phyloP scores from a whole-genome alignment of 2,329 filamentous ascomycete genomes.

The Scytalidium sp. region DNA sequence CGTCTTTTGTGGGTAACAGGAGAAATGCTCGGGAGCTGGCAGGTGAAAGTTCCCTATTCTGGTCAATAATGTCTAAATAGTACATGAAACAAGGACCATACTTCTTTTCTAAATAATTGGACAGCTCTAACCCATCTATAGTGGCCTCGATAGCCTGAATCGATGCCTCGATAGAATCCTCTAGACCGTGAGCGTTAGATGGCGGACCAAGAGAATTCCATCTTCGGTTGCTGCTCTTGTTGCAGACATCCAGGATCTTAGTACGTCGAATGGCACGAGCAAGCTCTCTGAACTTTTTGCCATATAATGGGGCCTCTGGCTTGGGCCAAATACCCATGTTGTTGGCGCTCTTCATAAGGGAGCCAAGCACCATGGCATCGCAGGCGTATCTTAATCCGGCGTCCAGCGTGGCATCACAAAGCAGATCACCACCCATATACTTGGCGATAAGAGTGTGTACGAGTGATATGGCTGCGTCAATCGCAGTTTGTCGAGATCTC shows the following conservation, averaged over 20 bases:
- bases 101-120: conserved; percentile 13
- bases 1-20: not conserved
- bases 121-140: conserved; percentile 13
- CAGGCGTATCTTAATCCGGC: conserved; percentile 16
- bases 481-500: conserved; percentile 11
- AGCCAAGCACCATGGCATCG: conserved; percentile 21
- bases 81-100: conserved; percentile 2
- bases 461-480: conserved; percentile 11
- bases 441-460: conserved; percentile 15
- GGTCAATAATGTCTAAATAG: not conserved
- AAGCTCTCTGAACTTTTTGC: conserved; percentile 16
- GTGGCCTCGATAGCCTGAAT: conserved; percentile 14
- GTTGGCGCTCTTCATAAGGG: conserved; percentile 17
- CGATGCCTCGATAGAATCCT: conserved; percentile 13
- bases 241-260: conserved; percentile 18
- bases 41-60: conserved; percentile 9
- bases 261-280: conserved; percentile 15
- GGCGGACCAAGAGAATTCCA: conserved; percentile 14
- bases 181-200: conserved; percentile 15
- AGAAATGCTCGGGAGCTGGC: conserved; percentile 3
- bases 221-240: conserved; percentile 12
- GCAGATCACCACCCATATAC: conserved; percentile 13
- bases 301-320: conserved; percentile 14
- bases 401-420: conserved; percentile 13
- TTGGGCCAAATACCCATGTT: conserved; percentile 23